Evolutionary conservation across 2,329 filamentous ascomycete species (phyloP).

Genomic region (Aspergillus sp.): DNA sequence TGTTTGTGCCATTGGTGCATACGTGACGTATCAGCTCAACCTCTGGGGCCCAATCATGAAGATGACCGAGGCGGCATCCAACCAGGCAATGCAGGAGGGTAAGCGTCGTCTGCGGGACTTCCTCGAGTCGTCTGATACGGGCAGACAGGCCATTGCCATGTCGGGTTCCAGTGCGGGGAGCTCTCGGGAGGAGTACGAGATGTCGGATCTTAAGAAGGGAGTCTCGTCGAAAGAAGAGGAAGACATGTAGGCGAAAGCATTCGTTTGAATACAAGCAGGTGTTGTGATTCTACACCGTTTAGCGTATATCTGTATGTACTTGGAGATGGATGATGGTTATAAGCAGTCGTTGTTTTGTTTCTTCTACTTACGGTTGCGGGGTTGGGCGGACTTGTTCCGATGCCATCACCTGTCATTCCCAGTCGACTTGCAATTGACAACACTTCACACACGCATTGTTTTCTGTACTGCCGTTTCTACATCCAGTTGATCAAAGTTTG

Average conservation of each 20-base stretch:
- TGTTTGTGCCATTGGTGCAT: slow-evolving; percentile 66
- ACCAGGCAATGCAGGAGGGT: slow-evolving; percentile 81
- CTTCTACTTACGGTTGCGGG: neutral
- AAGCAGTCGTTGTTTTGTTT: neutral
- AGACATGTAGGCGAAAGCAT: slow-evolving; percentile 24
- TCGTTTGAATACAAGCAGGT: neutral
- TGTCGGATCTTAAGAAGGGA: slow-evolving; percentile 36
- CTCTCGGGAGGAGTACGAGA: slow-evolving; percentile 52
- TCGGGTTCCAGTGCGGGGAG: slow-evolving; percentile 40
- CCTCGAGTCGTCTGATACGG: slow-evolving; percentile 77
- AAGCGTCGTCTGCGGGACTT: slow-evolving; percentile 89
- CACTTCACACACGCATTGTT: neutral
- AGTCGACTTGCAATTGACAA: neutral
- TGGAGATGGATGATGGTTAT: too few species aligned
- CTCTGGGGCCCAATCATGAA: slow-evolving; percentile 93
- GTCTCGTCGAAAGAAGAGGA: slow-evolving; percentile 21
- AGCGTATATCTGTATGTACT: too few species aligned
- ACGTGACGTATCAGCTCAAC: slow-evolving; percentile 88
- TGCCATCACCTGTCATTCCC: neutral
- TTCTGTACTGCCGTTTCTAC: neutral
- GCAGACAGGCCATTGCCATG: slow-evolving; percentile 76
- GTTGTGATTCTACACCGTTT: too few species aligned
- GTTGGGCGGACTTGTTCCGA: neutral
- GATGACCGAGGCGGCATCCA: slow-evolving; percentile 82
- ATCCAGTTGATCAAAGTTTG: neutral